Conservation (phyloP, 2,329 filamentous ascomycete genomes). For the Aspergillus fructus region DNA sequence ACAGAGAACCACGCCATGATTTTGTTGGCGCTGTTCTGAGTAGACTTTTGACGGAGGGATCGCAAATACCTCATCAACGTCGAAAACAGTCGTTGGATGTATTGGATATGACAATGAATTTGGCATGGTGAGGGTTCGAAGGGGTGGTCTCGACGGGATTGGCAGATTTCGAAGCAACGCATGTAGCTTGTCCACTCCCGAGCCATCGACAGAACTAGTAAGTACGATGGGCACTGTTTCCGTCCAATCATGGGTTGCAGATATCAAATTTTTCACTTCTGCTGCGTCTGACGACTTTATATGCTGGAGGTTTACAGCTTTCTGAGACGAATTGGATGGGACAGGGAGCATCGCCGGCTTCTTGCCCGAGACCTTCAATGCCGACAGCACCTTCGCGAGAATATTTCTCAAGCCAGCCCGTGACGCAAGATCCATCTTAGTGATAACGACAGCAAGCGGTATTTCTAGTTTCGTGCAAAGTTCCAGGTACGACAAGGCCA, state of each 20-base stretch:
- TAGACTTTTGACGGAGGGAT: conserved; percentile 64
- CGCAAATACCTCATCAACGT: conserved; percentile 87
- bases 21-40: conserved; percentile 43
- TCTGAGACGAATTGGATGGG: conserved; percentile 48
- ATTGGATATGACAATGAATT: conserved; percentile 33
- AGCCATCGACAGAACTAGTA: conserved; percentile 82
- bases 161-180: conserved; percentile 76
- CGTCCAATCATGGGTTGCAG: conserved; percentile 42
- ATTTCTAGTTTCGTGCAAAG: conserved; percentile 78
- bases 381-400: conserved; percentile 70
- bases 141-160: conserved; percentile 51
- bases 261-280: conserved; percentile 59
- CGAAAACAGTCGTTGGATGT: conserved; percentile 69
- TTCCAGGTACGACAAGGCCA: conserved; percentile 77
- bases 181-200: conserved; percentile 77
- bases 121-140: conserved; percentile 21
- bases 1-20: conserved; percentile 72
- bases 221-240: conserved; percentile 76
- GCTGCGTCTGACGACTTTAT: conserved; percentile 58
- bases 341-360: conserved; percentile 67
- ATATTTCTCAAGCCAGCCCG: conserved; percentile 68
- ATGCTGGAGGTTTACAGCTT: conserved; percentile 53
- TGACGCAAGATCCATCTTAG: conserved; percentile 85
- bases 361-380: conserved; percentile 72
- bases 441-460: conserved; percentile 79